phyloP scores from a whole-genome alignment of 106 monocot genomes.

The Dioscorea alata region DNA sequence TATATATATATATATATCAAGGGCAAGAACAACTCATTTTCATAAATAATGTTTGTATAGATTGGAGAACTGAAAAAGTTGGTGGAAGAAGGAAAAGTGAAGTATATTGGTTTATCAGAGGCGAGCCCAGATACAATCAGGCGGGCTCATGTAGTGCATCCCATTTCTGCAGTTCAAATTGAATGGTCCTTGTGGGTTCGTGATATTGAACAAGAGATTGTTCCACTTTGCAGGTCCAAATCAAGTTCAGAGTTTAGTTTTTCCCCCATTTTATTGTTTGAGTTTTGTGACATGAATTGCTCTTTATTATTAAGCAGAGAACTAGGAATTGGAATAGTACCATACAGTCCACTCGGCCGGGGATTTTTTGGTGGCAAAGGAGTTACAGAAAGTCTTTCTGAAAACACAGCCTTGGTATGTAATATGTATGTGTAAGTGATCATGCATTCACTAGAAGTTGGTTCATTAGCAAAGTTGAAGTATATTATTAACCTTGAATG shows the following conservation, averaged over 20 bases:
- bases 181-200: constrained; percentile 89
- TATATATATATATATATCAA: too few relatives aligned
- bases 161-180: constrained; percentile 74
- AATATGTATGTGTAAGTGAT: too few relatives aligned
- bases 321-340: constrained; percentile 63
- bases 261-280: not conserved
- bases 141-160: constrained; percentile 79
- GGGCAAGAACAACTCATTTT: too few relatives aligned
- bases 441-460: too few relatives aligned
- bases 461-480: too few relatives aligned
- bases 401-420: too few relatives aligned
- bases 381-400: too few relatives aligned
- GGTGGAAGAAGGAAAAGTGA: constrained; percentile 70
- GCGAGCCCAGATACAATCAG: constrained; percentile 74
- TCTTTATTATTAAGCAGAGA: constrained; percentile 18
- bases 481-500: too few relatives aligned
- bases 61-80: constrained; percentile 40
- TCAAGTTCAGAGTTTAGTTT: not conserved
- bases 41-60: constrained; percentile 1
- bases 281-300: not conserved
- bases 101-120: constrained; percentile 82
- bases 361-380: too few relatives aligned
- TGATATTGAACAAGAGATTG: too few relatives aligned
- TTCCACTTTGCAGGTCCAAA: constrained; percentile 59
- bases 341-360: constrained; percentile 78